Base-by-base conservation (phyloP, 257 asterid species). In the Scutellaria barbata region DNA sequence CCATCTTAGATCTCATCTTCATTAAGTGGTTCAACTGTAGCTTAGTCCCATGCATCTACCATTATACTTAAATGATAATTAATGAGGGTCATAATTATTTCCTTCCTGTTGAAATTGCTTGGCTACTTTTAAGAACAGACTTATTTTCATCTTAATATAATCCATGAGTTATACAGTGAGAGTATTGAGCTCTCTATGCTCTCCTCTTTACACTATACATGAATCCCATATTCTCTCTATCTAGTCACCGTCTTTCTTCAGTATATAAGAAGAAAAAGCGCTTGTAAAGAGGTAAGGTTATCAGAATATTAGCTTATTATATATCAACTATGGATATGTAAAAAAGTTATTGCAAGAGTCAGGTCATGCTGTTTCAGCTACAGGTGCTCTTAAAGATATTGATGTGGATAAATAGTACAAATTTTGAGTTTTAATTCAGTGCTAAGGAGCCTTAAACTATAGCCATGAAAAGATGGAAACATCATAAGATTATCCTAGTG, bases 391-490 rank as follows among this genome's bases (percentile, higher is more conserved):
- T 30, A 56, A 30, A 66, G 59, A 17, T 51, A 16, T 37, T 1
- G 7, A 46, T 46, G 47, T 46, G 12, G 39, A 20, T 43, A 42
- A 17, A 22, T 16, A 46, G 7, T 46, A 6, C 10, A 10, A 30
- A 48, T 12, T 39, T 48, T 16, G 14, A 14, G 46, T 22, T 22
- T 48, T 17, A 48, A 55, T 66, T 48, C 35, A 30, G 35, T 30
- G 35, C 35, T 30, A 30, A 5, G 35, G 35, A 30, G 5, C 35
- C 35, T 25, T 30, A 4, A 30, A 2, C 35, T 8, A n/a, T 46
- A 35, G 57, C 72, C 35, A 50, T 10, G 60, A 50, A 18, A 11
- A 65, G 39, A 66, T 51, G 52, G 51, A 56, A 51, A 5, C 37
- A 10, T 30, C 14, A 35, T 37, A 10, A 16, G 72, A 17, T 17